phyloP scores from a whole-genome alignment of 805 yeast species.

The Schwanniomyces vanrijiae region DNA sequence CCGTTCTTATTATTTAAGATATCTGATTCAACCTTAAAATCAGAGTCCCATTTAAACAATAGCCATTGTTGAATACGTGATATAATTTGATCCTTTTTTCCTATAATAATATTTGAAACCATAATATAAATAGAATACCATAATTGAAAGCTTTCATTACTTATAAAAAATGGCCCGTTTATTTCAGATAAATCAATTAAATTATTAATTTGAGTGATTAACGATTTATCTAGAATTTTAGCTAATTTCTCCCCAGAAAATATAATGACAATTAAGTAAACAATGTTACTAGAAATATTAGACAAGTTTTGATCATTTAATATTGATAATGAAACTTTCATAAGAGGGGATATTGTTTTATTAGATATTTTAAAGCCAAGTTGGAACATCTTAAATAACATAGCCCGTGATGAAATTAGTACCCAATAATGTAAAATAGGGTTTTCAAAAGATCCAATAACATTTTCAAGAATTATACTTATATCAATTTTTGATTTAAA shows the following conservation, averaged over 20 bases:
- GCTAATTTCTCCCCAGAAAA: slow-evolving; percentile 10
- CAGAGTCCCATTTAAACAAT: slow-evolving; percentile 40
- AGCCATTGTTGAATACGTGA: slow-evolving; percentile 52
- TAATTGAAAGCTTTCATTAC: slow-evolving; percentile 48
- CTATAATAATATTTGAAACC: slow-evolving; percentile 31
- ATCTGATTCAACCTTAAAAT: slow-evolving; percentile 5
- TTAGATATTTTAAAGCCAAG: neutral
- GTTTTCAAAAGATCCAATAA: slow-evolving; percentile 21
- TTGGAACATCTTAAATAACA: neutral
- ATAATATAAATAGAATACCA: slow-evolving; percentile 50
- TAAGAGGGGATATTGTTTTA: slow-evolving; percentile 14
- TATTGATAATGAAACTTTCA: slow-evolving; percentile 36
- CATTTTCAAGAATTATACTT: slow-evolving; percentile 13
- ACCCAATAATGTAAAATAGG: slow-evolving; percentile 23
- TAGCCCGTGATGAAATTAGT: slow-evolving; percentile 14
- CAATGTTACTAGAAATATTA: slow-evolving; percentile 31
- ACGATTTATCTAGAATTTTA: slow-evolving; percentile 34
- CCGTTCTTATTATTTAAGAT: slow-evolving; percentile 6
- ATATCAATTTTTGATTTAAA: slow-evolving; percentile 2
- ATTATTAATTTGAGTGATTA: slow-evolving; percentile 48
- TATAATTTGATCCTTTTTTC: slow-evolving; percentile 21
- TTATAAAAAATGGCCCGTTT: slow-evolving; percentile 56
- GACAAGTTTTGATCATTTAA: slow-evolving; percentile 29
- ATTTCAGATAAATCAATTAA: slow-evolving; percentile 55
- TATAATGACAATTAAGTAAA: slow-evolving; percentile 14